Evolutionary conservation across 2,329 filamentous ascomycete species (phyloP).

Genomic region (Zasmidium angulare): DNA sequence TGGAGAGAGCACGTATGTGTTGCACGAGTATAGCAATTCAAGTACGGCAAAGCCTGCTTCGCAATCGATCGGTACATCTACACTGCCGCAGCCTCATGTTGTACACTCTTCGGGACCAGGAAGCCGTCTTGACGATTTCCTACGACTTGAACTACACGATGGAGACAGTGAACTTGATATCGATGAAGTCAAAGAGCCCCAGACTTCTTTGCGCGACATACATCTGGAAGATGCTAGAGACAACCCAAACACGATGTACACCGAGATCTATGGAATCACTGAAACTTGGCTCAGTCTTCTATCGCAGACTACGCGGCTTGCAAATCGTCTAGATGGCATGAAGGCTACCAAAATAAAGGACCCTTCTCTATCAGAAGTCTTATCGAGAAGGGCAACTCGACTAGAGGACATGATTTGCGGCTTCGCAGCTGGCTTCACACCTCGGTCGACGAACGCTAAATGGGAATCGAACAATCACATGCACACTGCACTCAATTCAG

Average conservation of each 20-base stretch:
- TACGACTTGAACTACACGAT: conserved; percentile 36
- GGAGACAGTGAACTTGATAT: conserved; percentile 42
- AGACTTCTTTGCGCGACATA: conserved; percentile 38
- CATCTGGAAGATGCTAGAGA: conserved; percentile 40
- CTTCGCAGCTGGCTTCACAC: conserved; percentile 8
- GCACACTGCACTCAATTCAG: conserved; percentile 41
- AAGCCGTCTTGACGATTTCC: conserved; percentile 40
- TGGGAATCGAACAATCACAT: conserved; percentile 30
- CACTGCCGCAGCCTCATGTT: neutral
- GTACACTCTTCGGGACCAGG: neutral
- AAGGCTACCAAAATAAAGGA: conserved; percentile 4
- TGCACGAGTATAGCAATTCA: conserved; percentile 24
- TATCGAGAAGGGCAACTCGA: conserved; percentile 6
- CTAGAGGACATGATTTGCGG: conserved; percentile 14
- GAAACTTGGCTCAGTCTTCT: conserved; percentile 47
- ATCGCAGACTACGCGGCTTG: conserved; percentile 46
- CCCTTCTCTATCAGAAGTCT: neutral
- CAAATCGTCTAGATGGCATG: conserved; percentile 25
- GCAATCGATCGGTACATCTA: neutral
- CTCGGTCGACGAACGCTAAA: neutral
- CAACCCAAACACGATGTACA: conserved; percentile 39
- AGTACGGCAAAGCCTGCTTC: neutral
- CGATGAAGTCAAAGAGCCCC: conserved; percentile 38
- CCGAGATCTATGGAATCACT: conserved; percentile 44
- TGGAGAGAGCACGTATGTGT: conserved; percentile 21